Percentiles rank a stretch among this genome's conserved stretches.
phyloP scores from a whole-genome alignment of 352 stramenopile genomes.

The Globisporangium cederbergense region DNA sequence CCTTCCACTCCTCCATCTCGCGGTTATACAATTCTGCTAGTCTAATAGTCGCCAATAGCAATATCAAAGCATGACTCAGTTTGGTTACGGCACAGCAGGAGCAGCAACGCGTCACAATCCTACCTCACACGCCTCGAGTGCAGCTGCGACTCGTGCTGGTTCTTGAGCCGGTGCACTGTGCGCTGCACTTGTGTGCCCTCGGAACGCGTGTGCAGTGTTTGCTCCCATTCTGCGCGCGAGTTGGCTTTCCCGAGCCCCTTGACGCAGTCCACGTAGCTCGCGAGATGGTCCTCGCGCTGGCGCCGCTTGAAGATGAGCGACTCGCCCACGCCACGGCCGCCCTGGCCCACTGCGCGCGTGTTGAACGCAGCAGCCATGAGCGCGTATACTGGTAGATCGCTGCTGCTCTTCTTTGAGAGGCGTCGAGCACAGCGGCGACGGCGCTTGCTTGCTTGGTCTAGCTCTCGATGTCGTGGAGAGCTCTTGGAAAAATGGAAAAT shows the following conservation, averaged over 20 bases:
- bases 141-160: conserved; percentile 73
- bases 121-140: conserved; percentile 55
- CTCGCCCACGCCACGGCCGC: conserved; percentile 59
- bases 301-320: conserved; percentile 70
- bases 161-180: conserved; percentile 48
- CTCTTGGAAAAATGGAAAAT: background rate
- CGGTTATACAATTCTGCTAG: conserved; percentile 70
- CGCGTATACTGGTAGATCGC: background rate
- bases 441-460: background rate
- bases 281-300: conserved; percentile 61
- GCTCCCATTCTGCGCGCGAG: conserved; percentile 68
- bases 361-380: conserved; percentile 8
- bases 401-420: background rate
- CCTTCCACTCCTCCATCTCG: conserved; percentile 75
- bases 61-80: background rate
- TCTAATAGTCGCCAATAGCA: conserved; percentile 21
- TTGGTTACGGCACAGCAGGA: background rate
- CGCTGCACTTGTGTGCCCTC: conserved; percentile 47
- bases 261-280: conserved; percentile 50
- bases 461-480: background rate
- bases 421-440: background rate
- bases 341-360: conserved; percentile 1
- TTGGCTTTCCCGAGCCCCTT: conserved; percentile 47
- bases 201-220: conserved; percentile 49
- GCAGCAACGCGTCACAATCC: background rate